Percentiles rank a stretch among this genome's conserved stretches.
phyloP scores from a whole-genome alignment of 805 yeast species.

The Candida qinlingensis region DNA sequence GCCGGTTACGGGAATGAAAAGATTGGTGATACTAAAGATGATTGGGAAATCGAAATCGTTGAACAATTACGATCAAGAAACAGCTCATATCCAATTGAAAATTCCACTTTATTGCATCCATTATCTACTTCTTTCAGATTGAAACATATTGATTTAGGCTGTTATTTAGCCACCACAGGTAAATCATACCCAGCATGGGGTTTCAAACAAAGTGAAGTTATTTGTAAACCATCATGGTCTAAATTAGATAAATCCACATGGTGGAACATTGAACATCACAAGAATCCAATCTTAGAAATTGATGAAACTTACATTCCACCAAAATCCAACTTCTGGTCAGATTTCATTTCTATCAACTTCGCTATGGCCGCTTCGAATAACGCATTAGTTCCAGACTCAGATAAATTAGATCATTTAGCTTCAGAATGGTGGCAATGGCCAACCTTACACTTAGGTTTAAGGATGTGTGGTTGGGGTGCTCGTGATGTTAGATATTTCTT shows the following conservation, averaged over 20 bases:
- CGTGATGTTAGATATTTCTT: slow-evolving; percentile 55
- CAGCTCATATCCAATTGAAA: slow-evolving; percentile 38
- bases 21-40: slow-evolving; percentile 75
- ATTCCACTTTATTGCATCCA: slow-evolving; percentile 61
- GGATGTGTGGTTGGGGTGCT: slow-evolving; percentile 70
- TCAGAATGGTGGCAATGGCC: slow-evolving; percentile 89
- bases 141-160: slow-evolving; percentile 55
- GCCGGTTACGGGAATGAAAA: slow-evolving; percentile 76
- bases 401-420: slow-evolving; percentile 64
- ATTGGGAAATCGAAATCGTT: slow-evolving; percentile 85
- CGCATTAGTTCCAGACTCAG: slow-evolving; percentile 72
- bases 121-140: slow-evolving; percentile 69
- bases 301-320: slow-evolving; percentile 51
- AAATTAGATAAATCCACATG: slow-evolving; percentile 74
- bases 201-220: slow-evolving; percentile 75
- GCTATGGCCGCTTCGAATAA: slow-evolving; percentile 87
- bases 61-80: slow-evolving; percentile 40
- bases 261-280: slow-evolving; percentile 81
- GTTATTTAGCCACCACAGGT: slow-evolving; percentile 76
- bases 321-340: slow-evolving; percentile 67
- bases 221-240: slow-evolving; percentile 52
- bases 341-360: slow-evolving; percentile 65
- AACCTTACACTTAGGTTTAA: slow-evolving; percentile 59
- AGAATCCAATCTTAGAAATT: slow-evolving; percentile 50
- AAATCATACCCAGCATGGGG: slow-evolving; percentile 75